Percentiles rank a stretch among this genome's conserved stretches.
Evolutionary conservation across 495 filamentous ascomycete genomes (phyloP).

Genomic region (Penicillium salamii): DNA sequence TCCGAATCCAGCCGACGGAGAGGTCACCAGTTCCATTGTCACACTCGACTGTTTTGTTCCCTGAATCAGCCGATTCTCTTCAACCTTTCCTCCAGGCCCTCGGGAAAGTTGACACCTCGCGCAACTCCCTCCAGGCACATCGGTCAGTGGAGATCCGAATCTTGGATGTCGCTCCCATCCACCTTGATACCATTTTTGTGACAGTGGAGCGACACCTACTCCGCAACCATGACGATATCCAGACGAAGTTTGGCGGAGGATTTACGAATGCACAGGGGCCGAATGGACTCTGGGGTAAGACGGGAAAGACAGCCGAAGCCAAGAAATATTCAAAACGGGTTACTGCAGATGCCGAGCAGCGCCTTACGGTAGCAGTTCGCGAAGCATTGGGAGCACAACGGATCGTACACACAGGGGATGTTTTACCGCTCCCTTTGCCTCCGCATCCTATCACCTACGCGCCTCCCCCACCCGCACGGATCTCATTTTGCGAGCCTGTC

Average conservation of each 20-base stretch:
- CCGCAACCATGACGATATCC: conserved; percentile 58
- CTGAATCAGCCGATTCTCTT: conserved; percentile 72
- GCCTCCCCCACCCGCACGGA: conserved; percentile 68
- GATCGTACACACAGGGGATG: conserved; percentile 79
- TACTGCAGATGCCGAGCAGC: conserved; percentile 54
- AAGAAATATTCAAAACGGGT: conserved; percentile 36
- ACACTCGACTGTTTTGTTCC: conserved; percentile 76
- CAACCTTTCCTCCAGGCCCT: conserved; percentile 69
- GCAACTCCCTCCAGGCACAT: conserved; percentile 52
- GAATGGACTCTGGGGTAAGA: conserved; percentile 41
- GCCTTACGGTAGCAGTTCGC: conserved; percentile 73
- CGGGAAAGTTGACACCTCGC: conserved; percentile 55
- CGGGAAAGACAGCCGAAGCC: conserved; percentile 34
- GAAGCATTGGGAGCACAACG: conserved; percentile 66
- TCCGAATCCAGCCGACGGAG: conserved; percentile 62
- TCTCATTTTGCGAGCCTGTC: conserved; percentile 68
- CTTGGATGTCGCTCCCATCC: conserved; percentile 73
- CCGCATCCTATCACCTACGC: conserved; percentile 89
- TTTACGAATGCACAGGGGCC: conserved; percentile 39
- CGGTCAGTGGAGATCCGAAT: conserved; percentile 76
- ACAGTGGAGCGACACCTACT: conserved; percentile 75
- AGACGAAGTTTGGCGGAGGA: conserved; percentile 61
- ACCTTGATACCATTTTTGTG: conserved; percentile 80
- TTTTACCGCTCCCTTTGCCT: conserved; percentile 77
- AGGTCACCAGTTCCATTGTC: conserved; percentile 73